Percentiles rank a stretch among this genome's conserved stretches.
phyloP scores from a whole-genome alignment of 129 eudicot species.

The Heracleum sosnowskyi region DNA sequence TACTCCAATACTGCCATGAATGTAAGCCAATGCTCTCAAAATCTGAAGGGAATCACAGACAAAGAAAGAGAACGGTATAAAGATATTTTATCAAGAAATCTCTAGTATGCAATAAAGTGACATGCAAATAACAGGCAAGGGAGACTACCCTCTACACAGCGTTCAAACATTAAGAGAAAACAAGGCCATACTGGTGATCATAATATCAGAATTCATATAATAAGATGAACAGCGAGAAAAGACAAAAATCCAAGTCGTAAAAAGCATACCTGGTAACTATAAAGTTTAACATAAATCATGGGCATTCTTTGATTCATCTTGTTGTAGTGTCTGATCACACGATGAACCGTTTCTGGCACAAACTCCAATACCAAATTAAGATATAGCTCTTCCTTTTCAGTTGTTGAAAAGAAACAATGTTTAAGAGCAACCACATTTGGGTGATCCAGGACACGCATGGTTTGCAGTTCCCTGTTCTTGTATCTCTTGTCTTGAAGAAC shows the following conservation, averaged over 20 bases:
- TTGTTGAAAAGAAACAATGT: constrained; percentile 88
- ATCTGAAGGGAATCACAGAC: constrained; percentile 30
- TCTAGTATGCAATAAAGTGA: neutral
- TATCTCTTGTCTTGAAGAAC: constrained; percentile 86
- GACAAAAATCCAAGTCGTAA: neutral
- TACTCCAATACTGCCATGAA: constrained; percentile 78
- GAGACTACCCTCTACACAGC: too few relatives aligned
- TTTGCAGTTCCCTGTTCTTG: constrained; percentile 90
- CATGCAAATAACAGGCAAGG: neutral
- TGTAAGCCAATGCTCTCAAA: constrained; percentile 70
- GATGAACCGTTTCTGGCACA: constrained; percentile 86
- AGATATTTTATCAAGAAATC: neutral
- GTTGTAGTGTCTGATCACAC: constrained; percentile 78
- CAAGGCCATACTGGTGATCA: neutral
- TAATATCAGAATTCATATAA: neutral
- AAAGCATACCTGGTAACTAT: constrained; percentile 65
- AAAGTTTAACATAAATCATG: constrained; percentile 74
- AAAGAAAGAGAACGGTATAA: neutral
- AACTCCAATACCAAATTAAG: constrained; percentile 81
- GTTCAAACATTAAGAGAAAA: neutral
- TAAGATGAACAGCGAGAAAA: neutral
- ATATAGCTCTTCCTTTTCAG: constrained; percentile 76
- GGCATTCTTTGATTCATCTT: constrained; percentile 92
- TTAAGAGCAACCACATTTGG: constrained; percentile 83
- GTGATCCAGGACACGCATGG: constrained; percentile 86